Base-by-base conservation (phyloP, 345 rosid genomes). In the Salix suchowensis region DNA sequence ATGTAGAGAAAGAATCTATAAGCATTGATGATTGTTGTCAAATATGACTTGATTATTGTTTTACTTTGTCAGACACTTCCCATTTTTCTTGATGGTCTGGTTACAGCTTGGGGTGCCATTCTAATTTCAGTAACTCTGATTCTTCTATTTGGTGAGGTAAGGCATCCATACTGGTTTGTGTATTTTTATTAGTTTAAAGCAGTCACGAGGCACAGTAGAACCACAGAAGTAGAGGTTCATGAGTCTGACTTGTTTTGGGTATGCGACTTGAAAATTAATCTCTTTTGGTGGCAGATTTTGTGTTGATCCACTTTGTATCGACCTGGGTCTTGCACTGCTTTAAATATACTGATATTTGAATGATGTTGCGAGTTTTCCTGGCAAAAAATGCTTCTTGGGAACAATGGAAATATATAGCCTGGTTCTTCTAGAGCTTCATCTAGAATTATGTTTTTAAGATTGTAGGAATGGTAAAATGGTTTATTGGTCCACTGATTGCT, bases 71-170 rank as follows among this genome's bases (percentile, higher is more conserved):
- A 93, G 99, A 88, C 99, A 52, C 98, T 93, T 80, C 98, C 99
- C 2, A 92, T 96, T 69, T 96, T 96, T 76, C 97, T 96, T 34
- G 97, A 96, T 79, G n/a, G 83, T 46, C 84, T 96, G 86, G 80
- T 89, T 67, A 76, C 92, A 24, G 97, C 98, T 16, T 87, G 85
- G 88, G 98, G 94, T 68, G 99, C 99, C 72, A 92, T 96, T 82
- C 83, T 96, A 81, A 92, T 93, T 52, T 96, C 98, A 15, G 98
- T 96, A 32, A 96, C 99, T 24, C 83, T 96, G 87, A 92, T 96
- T 83, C 97, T 96, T 77, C 85, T 96, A 69, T 96, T 96, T 87
- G 99, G 99, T 77, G 99, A 96, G 98, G 99, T 96, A 58, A 85
- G 89, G 30, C 72, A 78, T 77, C 62, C 30, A 32, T 52, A 18